Evolutionary conservation across 2,329 filamentous ascomycete genomes (phyloP).

Genomic region (Colletotrichum trifolii): DNA sequence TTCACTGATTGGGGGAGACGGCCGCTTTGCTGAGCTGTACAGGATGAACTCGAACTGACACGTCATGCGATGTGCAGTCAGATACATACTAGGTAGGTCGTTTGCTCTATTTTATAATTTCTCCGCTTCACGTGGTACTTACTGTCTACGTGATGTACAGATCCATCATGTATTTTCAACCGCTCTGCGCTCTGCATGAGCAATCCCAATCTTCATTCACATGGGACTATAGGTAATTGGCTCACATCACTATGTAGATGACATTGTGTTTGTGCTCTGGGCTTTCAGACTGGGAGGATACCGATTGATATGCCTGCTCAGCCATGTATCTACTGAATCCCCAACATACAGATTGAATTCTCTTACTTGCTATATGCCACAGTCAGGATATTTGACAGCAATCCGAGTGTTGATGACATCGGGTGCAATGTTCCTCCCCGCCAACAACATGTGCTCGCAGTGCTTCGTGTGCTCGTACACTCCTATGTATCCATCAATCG

Average conservation of each 20-base stretch:
- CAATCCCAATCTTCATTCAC: no score
- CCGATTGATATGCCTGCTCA: background rate
- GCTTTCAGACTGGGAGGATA: background rate
- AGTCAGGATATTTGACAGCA: slow-evolving; percentile 34
- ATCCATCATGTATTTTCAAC: no score
- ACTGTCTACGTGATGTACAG: background rate
- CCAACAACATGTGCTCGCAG: slow-evolving; percentile 36
- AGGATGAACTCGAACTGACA: background rate
- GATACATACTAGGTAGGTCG: background rate
- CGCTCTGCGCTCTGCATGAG: no score
- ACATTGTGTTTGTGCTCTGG: background rate
- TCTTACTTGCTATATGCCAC: slow-evolving; percentile 6
- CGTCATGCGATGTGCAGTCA: background rate
- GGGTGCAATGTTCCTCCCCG: slow-evolving; percentile 25
- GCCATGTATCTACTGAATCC: background rate
- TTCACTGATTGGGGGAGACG: background rate
- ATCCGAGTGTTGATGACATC: slow-evolving; percentile 33
- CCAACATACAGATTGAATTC: background rate
- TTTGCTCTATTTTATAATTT: background rate
- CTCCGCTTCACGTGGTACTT: background rate
- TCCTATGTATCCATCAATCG: slow-evolving; percentile 39
- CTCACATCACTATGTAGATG: no score
- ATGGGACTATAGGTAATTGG: no score
- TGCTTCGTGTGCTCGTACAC: slow-evolving; percentile 38
- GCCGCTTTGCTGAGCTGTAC: slow-evolving; percentile 9